Conservation (phyloP, 768 basidiomycete species). For the Mycena polygramma region DNA sequence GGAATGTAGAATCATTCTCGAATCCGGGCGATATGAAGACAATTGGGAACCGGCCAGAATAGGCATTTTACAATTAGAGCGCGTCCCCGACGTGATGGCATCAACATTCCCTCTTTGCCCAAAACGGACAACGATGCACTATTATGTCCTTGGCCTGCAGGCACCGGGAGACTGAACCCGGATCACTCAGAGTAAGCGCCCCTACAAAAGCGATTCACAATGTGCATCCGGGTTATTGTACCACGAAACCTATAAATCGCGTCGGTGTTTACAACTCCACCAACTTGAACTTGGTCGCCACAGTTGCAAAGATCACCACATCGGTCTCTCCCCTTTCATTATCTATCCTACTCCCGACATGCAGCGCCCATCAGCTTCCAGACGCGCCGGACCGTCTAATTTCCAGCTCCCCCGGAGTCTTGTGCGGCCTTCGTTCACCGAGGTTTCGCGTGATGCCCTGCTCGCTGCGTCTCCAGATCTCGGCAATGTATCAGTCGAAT, state of each 20-base stretch:
- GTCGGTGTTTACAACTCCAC: neutral
- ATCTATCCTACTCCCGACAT: constrained; percentile 12
- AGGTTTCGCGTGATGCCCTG: constrained; percentile 71
- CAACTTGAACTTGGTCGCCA: constrained; percentile 13
- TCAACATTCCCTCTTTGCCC: constrained; percentile 8
- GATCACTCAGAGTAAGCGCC: constrained; percentile 14
- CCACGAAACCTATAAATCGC: constrained; percentile 24
- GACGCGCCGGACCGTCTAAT: constrained; percentile 41
- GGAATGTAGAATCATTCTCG: constrained; percentile 7
- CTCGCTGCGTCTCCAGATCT: constrained; percentile 78
- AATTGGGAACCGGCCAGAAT: constrained; percentile 6
- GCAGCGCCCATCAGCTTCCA: constrained; percentile 33
- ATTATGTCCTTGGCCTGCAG: constrained; percentile 19
- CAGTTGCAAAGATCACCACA: constrained; percentile 8
- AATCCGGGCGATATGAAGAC: neutral
- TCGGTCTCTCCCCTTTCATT: neutral
- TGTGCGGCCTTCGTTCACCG: constrained; percentile 69
- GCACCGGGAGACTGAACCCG: constrained; percentile 14
- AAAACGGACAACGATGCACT: constrained; percentile 6
- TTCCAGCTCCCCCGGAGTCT: constrained; percentile 83
- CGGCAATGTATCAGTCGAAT: constrained; percentile 73
- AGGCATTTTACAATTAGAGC: constrained; percentile 21
- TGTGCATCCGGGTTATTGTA: constrained; percentile 23
- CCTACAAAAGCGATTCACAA: constrained; percentile 29
- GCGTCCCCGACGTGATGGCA: constrained; percentile 9